A percentile compares a stretch with the other conserved stretches of the same genome.
Evolutionary conservation across 139 green algal genomes (phyloP).

Genomic region (Eudorina sp.): DNA sequence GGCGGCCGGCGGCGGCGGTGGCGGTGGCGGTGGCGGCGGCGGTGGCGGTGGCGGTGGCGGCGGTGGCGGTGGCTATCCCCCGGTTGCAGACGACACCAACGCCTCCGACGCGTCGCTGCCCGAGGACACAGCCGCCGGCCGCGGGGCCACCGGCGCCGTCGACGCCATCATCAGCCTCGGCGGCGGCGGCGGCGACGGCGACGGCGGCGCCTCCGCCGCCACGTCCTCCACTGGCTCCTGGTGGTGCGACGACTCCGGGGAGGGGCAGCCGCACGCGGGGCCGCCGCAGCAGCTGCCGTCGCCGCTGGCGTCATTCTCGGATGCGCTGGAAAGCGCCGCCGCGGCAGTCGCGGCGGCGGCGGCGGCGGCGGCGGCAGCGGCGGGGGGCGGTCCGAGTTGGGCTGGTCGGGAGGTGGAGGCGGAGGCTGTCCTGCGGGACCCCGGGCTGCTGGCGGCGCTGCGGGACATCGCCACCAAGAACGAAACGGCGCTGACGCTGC

Average conservation of each 20-base stretch:
- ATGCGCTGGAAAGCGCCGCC: neutral
- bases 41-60: neutral
- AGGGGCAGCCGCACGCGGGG: no score
- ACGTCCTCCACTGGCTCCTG: neutral
- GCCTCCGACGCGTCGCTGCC: neutral
- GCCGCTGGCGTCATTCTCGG: no score
- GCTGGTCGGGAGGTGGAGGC: neutral
- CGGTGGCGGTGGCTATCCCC: neutral
- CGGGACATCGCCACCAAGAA: neutral
- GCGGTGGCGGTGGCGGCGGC: neutral
- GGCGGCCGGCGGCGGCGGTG: neutral
- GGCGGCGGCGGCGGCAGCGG: no score
- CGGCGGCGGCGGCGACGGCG: neutral
- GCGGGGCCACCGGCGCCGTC: neutral
- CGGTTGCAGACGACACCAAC: neutral
- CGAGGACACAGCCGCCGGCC: neutral
- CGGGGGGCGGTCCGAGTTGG: neutral
- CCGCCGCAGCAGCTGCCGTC: neutral
- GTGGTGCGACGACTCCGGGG: neutral
- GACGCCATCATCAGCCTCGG: neutral
- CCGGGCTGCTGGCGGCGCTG: neutral
- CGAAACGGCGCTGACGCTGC: neutral
- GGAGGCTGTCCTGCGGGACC: neutral
- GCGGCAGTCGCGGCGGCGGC: no score
- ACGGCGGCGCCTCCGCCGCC: neutral